Base-by-base conservation (phyloP, 2,329 filamentous ascomycete genomes). In the Aspergillus ustus region DNA sequence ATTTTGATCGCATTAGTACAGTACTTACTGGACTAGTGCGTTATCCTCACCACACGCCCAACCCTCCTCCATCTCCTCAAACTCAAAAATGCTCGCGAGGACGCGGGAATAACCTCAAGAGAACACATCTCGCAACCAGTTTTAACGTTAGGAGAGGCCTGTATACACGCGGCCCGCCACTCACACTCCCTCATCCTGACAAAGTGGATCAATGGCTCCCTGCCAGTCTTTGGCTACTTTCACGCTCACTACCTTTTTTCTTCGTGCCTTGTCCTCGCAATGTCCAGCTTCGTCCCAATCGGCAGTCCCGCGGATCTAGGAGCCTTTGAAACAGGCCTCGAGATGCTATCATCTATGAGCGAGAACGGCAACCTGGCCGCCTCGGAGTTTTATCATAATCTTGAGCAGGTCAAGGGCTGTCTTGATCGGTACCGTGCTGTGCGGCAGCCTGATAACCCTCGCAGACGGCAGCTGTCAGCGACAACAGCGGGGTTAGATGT, bases 201-300 rank as follows among this genome's bases (percentile, higher is more conserved):
- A 4, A 69, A 74, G 37, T 78, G 74, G 74, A 75, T 77, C 51
- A 75, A 76, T 61, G 75, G 75, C 20, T 73, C 75, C 9, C 69
- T 78, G 25, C 74, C 76, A 0, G 72, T 74, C 8, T 78, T 76
- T 61, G 76, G 75, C 29, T 78, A 76, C 66, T 78, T 77, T 62
- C 74, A 78, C 61, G 73, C 75, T 0, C 75, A 77, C 62, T 77
- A 77, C 45, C 73, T 78, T 25, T 78, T 78, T 59, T 77, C 75
- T 19, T 73, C 75, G 0, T 73, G 75, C 1, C 63, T 76, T 0
- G 73, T 76, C n/a, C 66, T 78, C 7, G 75, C 73, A 50, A 75
- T 78, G 67, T 76, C 75, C 25, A 73, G 67, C 57, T 73, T 76
- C 52, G 69, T 75, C 2, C 71, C 73, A 1, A 71, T 74, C 45